Percentiles rank a stretch among this genome's conserved stretches.
Conservation (phyloP, 1,284 basidiomycete genomes). For the Naganishia sp. region DNA sequence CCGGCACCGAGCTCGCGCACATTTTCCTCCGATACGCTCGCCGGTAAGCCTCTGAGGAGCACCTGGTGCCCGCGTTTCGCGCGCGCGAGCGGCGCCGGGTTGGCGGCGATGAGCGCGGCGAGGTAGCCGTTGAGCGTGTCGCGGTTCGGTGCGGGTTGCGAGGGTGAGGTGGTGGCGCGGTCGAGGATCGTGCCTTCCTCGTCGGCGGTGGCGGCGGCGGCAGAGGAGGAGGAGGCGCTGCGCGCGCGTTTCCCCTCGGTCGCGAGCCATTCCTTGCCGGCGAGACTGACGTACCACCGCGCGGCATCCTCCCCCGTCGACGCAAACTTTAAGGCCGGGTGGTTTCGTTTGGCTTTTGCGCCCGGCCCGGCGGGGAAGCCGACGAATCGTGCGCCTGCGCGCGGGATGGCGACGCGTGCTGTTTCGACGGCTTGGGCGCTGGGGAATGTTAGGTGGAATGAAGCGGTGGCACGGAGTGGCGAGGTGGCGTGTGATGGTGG, state of each 20-base stretch:
- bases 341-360: not conserved
- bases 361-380: slow-evolving; percentile 1
- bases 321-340: not conserved
- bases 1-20: slow-evolving; percentile 7
- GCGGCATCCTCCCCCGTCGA: slow-evolving; percentile 8
- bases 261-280: slow-evolving; percentile 11
- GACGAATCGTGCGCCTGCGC: not conserved
- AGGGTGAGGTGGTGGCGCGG: not conserved
- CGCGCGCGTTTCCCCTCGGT: not conserved
- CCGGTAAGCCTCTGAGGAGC: slow-evolving; percentile 3
- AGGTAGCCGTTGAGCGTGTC: slow-evolving; percentile 2
- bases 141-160: not conserved
- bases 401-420: slow-evolving; percentile 5
- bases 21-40: slow-evolving; percentile 2
- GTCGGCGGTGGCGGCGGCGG: no score
- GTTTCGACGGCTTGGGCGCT: not conserved
- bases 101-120: not conserved
- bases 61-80: slow-evolving; percentile 15
- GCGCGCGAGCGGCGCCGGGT: slow-evolving; percentile 21
- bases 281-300: slow-evolving; percentile 7
- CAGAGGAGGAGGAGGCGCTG: not conserved
- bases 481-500: not conserved
- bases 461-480: not conserved
- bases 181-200: not conserved
- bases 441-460: slow-evolving; percentile 23